Conservation (phyloP, 306 rosid genomes). For the Canavalia ensiformis region DNA sequence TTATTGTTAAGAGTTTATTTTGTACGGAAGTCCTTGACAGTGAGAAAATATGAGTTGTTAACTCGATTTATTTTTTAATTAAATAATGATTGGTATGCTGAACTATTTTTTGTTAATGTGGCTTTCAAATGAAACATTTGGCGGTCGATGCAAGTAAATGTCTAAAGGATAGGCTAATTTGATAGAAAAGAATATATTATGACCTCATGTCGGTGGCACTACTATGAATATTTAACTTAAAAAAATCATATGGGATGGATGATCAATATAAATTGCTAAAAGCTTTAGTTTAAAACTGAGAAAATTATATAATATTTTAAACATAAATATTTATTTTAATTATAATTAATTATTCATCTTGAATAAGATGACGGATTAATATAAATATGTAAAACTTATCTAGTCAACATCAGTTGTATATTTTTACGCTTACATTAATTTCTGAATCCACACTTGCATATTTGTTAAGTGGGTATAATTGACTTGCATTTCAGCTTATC, state of each 20-base stretch:
- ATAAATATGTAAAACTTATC: background rate
- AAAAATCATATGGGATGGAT: background rate
- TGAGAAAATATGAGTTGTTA: no score
- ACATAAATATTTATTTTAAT: background rate
- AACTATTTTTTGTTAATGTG: background rate
- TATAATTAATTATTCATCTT: background rate
- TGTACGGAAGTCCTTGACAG: no score
- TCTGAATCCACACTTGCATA: background rate
- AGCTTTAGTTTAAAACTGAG: background rate
- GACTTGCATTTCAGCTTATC: background rate
- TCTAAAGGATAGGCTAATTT: background rate
- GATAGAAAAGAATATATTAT: background rate
- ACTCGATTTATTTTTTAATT: no score
- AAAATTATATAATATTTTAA: background rate
- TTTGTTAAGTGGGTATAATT: background rate
- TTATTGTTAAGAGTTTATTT: no score
- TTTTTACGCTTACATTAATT: background rate
- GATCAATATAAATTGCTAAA: background rate
- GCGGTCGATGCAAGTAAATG: background rate
- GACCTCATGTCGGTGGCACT: conserved; percentile 9
- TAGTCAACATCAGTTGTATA: background rate
- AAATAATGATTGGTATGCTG: no score
- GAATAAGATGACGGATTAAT: background rate
- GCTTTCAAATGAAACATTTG: background rate
- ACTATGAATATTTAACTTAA: background rate